Evolutionary conservation across 1,139 yeast species (phyloP).

Genomic region (Magnusiomyces paraingens): DNA sequence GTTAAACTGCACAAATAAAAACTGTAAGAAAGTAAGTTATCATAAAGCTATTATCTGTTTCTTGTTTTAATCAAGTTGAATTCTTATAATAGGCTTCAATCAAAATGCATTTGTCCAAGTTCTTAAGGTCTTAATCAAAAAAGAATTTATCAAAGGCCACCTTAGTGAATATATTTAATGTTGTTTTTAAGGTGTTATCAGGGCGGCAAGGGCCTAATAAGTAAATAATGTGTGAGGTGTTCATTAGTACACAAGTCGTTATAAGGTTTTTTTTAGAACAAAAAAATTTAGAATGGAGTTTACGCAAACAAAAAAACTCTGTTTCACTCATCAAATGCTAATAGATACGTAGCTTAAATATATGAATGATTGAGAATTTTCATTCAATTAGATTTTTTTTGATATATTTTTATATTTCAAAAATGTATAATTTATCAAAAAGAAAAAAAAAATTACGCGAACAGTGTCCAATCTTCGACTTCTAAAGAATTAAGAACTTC

Average conservation of each 20-base stretch:
- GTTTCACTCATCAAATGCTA: neutral
- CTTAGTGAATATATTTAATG: neutral
- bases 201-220: no score
- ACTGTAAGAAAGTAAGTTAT: no score
- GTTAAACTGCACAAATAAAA: neutral
- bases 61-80: no score
- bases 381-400: neutral
- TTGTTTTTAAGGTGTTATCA: no score
- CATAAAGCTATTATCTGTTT: no score
- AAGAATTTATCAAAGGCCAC: neutral
- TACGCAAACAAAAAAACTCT: neutral
- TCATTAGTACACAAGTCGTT: no score
- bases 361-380: neutral
- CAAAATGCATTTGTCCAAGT: neutral
- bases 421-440: neutral
- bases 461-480: constrained; percentile 42
- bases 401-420: neutral
- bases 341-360: neutral
- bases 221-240: no score
- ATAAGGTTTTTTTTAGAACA: no score
- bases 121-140: neutral
- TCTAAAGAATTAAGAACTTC: constrained; percentile 28
- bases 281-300: no score
- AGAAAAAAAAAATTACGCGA: constrained; percentile 26
- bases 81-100: neutral